Evolutionary conservation across 768 basidiomycete genomes (phyloP), one percentile per base, ranked within the genome.

Genomic region (Tulasnella sp.): DNA sequence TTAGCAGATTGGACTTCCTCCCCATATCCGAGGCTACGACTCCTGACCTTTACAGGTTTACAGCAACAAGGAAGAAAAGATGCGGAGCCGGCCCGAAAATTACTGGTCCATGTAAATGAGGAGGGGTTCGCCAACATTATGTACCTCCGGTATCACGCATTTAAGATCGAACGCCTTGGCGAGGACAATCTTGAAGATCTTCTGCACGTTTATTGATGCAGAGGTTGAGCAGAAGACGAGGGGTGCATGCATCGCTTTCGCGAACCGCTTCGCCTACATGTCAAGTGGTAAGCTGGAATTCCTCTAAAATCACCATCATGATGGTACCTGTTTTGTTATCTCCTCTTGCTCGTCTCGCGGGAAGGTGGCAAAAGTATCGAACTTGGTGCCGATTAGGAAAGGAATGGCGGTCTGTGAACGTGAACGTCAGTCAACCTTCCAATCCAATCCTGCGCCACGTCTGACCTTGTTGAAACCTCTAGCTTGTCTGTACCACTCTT

Each of bases 401-500:
- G 97, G 97, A 82, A 99, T 98, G 64, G 97, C 97, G 22, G 96
- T 97, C 97, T 98, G 78, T 12, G 45, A 36, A 38, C 11, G 39
- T 52, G 6, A 42, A 49, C 31, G 36, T 7, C 42, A 17, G 77
- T 29, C 40, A 69, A 29, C 39, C 9, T 58, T 38, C 68, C 19
- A 34, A 9, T 12, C 29, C 29, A 34, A 58, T 9, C 29, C 25
- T n/a, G 25, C 29, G 2, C 58, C 2, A n/a, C 76, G 68, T 83
- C 88, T 72, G 77, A 96, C 97, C 88, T 99, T 99, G 86, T 99
- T 99, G 85, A 99, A 99, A 29, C 97, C 97, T 81, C 97, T 88
- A 72, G 96, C 96, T 85, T 99, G 97, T 80, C 97, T 89, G 87
- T 99, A 99, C 97, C 97, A 99, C 84, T 99, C 97, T 85, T 99